Conservation (phyloP, 2,329 filamentous ascomycete species). For the Colletotrichum gigasporum region DNA sequence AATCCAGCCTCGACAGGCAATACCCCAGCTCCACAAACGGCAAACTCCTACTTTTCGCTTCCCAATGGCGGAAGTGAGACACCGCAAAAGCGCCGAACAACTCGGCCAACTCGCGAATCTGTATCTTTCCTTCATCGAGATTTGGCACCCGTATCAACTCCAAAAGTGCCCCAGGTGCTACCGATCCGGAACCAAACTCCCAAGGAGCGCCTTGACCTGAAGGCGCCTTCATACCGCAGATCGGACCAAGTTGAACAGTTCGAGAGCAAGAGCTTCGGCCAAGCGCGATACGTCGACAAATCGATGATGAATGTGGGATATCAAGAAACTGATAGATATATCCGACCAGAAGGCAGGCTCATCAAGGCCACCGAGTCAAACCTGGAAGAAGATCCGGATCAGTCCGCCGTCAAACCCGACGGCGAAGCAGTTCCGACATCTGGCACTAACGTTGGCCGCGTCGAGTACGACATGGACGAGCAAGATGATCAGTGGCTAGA, state of each 20-base stretch:
- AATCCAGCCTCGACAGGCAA: constrained; percentile 54
- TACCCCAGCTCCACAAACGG: constrained; percentile 51
- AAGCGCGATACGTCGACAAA: constrained; percentile 92
- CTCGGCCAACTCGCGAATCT: constrained; percentile 60
- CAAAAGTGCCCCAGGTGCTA: constrained; percentile 71
- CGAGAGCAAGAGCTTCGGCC: constrained; percentile 85
- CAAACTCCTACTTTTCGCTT: constrained; percentile 43
- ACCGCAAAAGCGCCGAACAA: constrained; percentile 52
- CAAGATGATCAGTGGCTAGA: constrained; percentile 98
- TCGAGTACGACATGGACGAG: constrained; percentile 99
- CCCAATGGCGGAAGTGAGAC: constrained; percentile 45
- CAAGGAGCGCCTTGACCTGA: constrained; percentile 81
- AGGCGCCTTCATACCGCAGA: constrained; percentile 77
- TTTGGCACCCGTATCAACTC: constrained; percentile 53
- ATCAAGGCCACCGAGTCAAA: constrained; percentile 70
- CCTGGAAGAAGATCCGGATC: constrained; percentile 67
- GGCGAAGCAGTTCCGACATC: constrained; percentile 61
- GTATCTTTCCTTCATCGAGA: constrained; percentile 62
- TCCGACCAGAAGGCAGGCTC: constrained; percentile 78
- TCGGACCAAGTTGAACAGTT: constrained; percentile 83
- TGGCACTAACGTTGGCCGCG: constrained; percentile 72
- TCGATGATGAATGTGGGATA: constrained; percentile 97
- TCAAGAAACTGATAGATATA: constrained; percentile 91
- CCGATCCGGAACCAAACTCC: constrained; percentile 83
- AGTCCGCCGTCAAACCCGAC: constrained; percentile 60